These are phyloP conservation scores for Taphrina flavorubra DNA, from an alignment of 1,139 yeast species.

Conservation along the genomic window DNA sequence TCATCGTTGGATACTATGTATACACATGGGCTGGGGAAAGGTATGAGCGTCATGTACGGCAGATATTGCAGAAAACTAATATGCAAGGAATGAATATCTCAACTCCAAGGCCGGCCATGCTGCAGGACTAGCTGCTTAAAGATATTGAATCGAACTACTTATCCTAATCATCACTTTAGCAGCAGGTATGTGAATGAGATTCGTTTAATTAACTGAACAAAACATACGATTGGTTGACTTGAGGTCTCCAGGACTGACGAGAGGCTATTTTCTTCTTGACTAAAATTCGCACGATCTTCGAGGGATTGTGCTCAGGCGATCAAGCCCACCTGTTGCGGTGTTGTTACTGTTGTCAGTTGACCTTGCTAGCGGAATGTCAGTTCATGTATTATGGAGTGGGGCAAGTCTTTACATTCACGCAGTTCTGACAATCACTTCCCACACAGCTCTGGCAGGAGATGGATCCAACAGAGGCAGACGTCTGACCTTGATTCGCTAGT, in stretches of 20 bases:
- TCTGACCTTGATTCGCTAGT: slow-evolving; percentile 19
- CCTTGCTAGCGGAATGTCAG: slow-evolving; percentile 19
- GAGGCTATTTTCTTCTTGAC: no score
- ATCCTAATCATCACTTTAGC: not conserved
- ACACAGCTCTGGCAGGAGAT: slow-evolving; percentile 31
- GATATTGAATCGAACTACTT: not conserved
- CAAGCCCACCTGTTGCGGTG: slow-evolving; percentile 16
- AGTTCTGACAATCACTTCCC: slow-evolving; percentile 18
- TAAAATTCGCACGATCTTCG: not conserved
- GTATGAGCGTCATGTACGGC: slow-evolving; percentile 34
- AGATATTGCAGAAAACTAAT: not conserved
- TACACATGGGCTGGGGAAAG: slow-evolving; percentile 82
- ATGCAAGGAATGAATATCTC: slow-evolving; percentile 38
- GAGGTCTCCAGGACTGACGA: no score
- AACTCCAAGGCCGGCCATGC: slow-evolving; percentile 44
- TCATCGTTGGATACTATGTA: slow-evolving; percentile 77
- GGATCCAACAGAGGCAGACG: not conserved
- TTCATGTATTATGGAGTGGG: not conserved
- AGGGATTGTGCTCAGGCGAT: not conserved
- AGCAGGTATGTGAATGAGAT: not conserved
- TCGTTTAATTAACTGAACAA: not conserved
- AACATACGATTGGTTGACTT: not conserved
- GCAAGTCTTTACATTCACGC: slow-evolving; percentile 14
- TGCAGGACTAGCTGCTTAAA: slow-evolving; percentile 22
- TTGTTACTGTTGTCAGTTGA: slow-evolving; percentile 16